Evolutionary conservation across 2,329 filamentous ascomycete species (phyloP), one percentile per base, ranked within the genome.

Genomic region (Magnaporthiopsis incrustans): DNA sequence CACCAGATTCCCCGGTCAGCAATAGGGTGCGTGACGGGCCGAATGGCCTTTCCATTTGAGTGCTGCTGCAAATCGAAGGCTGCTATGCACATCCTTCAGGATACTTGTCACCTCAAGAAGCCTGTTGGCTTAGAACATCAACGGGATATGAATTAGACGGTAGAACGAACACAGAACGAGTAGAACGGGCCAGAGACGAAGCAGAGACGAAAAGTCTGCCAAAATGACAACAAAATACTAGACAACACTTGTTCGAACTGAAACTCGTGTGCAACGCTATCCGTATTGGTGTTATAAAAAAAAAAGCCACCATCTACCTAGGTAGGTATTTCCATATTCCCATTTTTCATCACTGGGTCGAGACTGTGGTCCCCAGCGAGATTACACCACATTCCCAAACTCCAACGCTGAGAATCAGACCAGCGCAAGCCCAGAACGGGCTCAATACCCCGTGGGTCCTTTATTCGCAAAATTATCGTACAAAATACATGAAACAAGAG

Each of bases 21-120:
- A 88, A 97, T 71, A 25, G n/a, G 18, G 6, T 8, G 4, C 10
- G 18, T 53, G 18, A 18, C 15, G 22, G 38, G 38, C 6, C 38
- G 15, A 22, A 22, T 8, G 15, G 22, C 38, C 38, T 22, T 50
- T 10, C 30, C 30, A 30, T 6, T 30, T 30, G 30, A 5, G 38
- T 50, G 38, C 38, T 50, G 15, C 15, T 50, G 38, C 18, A 4
- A 22, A 22, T 50, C 18, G 15, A 50, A 11, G 38, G 18, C 38
- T 50, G 38, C 18, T 50, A 10, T 50, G 18, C 18, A 18, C 15
- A 50, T 22, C 38, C 38, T 4, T 2, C 15, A 22, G 22, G 15
- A 22, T 50, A 6, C 15, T 50, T 6, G 15, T 35, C 33, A 11
- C 33, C 11, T 3, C 11, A 35, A 3, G 33, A 35, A 35, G 33